These are phyloP conservation scores for Ensete glaucum DNA, from an alignment of 176 grass and related monocot genomes.

Conservation along the genomic window DNA sequence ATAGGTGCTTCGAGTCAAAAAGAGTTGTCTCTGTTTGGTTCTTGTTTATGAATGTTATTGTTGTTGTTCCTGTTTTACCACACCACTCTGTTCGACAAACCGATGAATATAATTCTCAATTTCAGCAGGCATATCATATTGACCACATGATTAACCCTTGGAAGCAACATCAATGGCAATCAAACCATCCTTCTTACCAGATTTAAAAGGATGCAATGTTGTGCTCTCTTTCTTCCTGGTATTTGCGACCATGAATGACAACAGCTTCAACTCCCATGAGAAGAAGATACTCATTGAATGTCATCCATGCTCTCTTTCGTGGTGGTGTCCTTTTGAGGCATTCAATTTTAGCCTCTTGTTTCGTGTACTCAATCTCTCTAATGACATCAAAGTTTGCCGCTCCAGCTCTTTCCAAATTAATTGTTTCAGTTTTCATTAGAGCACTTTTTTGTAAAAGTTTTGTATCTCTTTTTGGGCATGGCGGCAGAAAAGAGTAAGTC, in stretches of 20 bases:
- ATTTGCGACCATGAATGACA: constrained; percentile 73
- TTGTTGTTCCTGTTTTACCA: constrained; percentile 73
- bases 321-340: constrained; percentile 90
- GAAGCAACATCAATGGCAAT: constrained; percentile 90
- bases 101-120: constrained; percentile 93
- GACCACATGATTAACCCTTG: constrained; percentile 89
- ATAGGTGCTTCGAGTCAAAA: constrained; percentile 73
- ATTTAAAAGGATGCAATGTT: constrained; percentile 71
- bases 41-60: constrained; percentile 94
- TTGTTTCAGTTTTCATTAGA: constrained; percentile 67
- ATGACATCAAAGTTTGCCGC: constrained; percentile 91
- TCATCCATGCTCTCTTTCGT: constrained; percentile 81
- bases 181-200: constrained; percentile 66
- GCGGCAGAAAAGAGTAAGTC: constrained; percentile 88
- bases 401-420: constrained; percentile 84
- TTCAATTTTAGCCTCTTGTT: constrained; percentile 85
- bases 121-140: constrained; percentile 94
- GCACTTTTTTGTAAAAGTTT: constrained; percentile 76
- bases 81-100: constrained; percentile 79
- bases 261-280: constrained; percentile 89
- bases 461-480: constrained; percentile 89
- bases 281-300: constrained; percentile 90
- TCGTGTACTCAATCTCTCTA: constrained; percentile 94
- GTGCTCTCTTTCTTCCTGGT: constrained; percentile 87
- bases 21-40: constrained; percentile 81